A percentile compares a stretch with the other conserved stretches of the same genome.
phyloP scores from a whole-genome alignment of 2,329 filamentous ascomycete species.

The Stemphylium vesicarium region DNA sequence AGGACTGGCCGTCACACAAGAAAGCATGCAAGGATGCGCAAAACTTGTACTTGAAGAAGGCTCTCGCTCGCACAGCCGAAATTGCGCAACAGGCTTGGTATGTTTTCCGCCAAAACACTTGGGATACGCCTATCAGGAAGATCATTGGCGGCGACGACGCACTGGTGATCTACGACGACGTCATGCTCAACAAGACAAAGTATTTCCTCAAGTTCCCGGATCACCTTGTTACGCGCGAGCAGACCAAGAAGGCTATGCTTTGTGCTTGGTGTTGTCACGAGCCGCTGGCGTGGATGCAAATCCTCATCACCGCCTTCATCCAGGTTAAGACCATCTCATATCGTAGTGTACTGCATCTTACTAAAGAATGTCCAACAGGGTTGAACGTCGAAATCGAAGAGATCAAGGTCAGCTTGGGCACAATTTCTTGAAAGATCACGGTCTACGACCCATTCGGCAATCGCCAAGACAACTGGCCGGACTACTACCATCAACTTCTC shows the following conservation, averaged over 20 bases:
- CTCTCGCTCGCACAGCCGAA: neutral
- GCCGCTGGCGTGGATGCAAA: neutral
- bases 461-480: neutral
- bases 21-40: neutral
- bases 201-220: slow-evolving; percentile 1
- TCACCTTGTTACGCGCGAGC: neutral
- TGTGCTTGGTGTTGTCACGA: slow-evolving; percentile 1
- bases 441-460: neutral
- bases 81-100: slow-evolving; percentile 8
- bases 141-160: neutral
- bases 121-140: neutral
- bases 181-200: neutral
- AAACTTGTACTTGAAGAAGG: neutral
- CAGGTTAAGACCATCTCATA: neutral
- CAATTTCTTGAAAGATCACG: neutral
- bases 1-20: slow-evolving; percentile 8
- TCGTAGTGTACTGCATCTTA: accelerated
- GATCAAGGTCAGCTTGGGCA: neutral
- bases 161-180: neutral
- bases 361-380: neutral
- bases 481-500: neutral
- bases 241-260: neutral
- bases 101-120: slow-evolving; percentile 11
- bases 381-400: slow-evolving; percentile 1
- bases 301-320: neutral